Evolutionary conservation across 805 yeast species (phyloP), one percentile per base, ranked within the genome.

Genomic region (Myxozyma udenii): DNA sequence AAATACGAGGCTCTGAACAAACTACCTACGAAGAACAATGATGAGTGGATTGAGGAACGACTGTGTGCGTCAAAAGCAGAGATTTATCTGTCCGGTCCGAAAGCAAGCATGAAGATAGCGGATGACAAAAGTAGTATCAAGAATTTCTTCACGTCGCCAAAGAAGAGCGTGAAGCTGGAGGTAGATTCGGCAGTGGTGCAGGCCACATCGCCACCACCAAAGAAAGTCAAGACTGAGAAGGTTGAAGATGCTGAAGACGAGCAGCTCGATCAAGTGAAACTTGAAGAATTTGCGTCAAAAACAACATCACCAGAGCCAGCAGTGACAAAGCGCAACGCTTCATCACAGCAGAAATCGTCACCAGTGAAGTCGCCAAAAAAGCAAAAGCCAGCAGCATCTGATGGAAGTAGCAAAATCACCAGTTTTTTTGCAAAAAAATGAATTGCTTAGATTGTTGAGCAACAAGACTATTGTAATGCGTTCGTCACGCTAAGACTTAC

Each of bases 21-120:
- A n/a, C 64, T 85, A 48, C 74, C 73, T 33, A 75, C 78, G 64
- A 80, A 76, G 62, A 72, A 73, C 60, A 38, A 30, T 16, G 46
- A 49, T 36, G 40, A 30, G 7, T 38, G 18, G 22, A 46, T 46
- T 38, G 51, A 39, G 25, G 11, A 46, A 25, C 12, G 18, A 3
- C 26, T 53, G 18, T 12, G 16, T 2, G 37, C 45, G 40, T n/a
- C 44, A n/a, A 42, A 46, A 36, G 53, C 57, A 1, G 53, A 49
- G 46, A 49, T 53, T n/a, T 51, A 49, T 43, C 21, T 53, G 35
- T 49, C 57, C 7, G 57, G 57, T 6, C 53, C 53, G 9, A 21
- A 43, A 46, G 44, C 38, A 12, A 47, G 57, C 16, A 19, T 46
- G 46, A 42, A 35, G 14, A 43, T 45, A 37, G 24, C 18, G 28